These are phyloP conservation scores for Boletus rubropictus DNA, from an alignment of 768 basidiomycete species.

Conservation along the genomic window DNA sequence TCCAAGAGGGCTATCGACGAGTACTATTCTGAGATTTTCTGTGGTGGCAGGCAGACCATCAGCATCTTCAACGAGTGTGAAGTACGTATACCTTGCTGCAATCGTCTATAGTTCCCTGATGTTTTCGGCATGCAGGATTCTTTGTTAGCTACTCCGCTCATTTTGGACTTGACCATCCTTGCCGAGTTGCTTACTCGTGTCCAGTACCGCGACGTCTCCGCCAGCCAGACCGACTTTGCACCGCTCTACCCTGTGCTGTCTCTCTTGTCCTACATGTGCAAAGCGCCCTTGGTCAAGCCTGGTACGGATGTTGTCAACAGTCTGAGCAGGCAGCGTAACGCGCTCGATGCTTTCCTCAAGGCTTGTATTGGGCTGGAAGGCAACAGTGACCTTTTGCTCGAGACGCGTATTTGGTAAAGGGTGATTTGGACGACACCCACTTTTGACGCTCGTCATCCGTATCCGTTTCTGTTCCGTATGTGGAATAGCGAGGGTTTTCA, in stretches of 20 bases:
- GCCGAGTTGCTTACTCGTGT: slow-evolving; percentile 92
- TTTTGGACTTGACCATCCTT: slow-evolving; percentile 88
- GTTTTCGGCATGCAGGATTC: slow-evolving; percentile 57
- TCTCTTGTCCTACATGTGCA: slow-evolving; percentile 94
- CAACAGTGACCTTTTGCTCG: slow-evolving; percentile 76
- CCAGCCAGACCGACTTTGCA: slow-evolving; percentile 55
- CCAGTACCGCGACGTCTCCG: slow-evolving; percentile 64
- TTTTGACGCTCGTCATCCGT: background rate
- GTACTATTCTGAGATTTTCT: slow-evolving; percentile 97
- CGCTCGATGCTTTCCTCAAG: slow-evolving; percentile 90
- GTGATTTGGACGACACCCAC: background rate
- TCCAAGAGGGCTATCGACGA: slow-evolving; percentile 99
- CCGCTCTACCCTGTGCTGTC: slow-evolving; percentile 89
- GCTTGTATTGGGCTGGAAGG: slow-evolving; percentile 87
- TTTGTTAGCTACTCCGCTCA: slow-evolving; percentile 90
- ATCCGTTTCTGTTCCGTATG: background rate
- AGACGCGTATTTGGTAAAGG: slow-evolving; percentile 82
- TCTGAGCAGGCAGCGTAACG: slow-evolving; percentile 90
- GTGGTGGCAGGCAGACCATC: slow-evolving; percentile 90
- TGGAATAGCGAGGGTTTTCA: slow-evolving; percentile 15
- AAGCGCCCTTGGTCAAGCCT: slow-evolving; percentile 95
- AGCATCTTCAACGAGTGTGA: slow-evolving; percentile 99
- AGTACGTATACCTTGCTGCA: slow-evolving; percentile 35
- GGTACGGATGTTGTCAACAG: slow-evolving; percentile 93
- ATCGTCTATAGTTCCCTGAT: background rate